Percentiles rank a stretch among this genome's conserved stretches.
These are phyloP conservation scores for Leccinum olivaceopallidum DNA, from an alignment of 768 basidiomycete genomes.

Conservation along the genomic window DNA sequence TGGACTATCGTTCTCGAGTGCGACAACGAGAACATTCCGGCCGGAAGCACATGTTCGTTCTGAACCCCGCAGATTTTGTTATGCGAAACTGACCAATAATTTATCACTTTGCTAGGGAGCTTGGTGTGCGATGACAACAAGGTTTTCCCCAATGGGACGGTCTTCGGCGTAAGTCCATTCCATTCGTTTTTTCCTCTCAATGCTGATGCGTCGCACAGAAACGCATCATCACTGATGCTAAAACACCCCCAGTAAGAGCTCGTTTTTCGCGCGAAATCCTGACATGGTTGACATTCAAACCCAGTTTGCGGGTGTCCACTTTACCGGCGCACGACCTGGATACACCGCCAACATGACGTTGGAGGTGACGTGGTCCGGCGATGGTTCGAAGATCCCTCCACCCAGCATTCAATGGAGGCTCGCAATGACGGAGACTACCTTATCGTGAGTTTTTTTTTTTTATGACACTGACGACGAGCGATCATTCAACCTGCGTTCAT, in stretches of 20 bases:
- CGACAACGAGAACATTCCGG: constrained; percentile 5
- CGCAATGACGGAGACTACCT: not conserved
- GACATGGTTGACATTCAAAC: not conserved
- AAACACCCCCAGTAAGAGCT: not conserved
- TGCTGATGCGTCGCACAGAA: not conserved
- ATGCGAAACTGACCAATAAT: not conserved
- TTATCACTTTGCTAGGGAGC: constrained; percentile 2
- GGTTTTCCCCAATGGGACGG: constrained; percentile 8
- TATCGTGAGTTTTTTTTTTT: not conserved
- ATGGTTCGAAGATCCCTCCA: not conserved
- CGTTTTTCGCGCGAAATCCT: not conserved
- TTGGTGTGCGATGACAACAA: constrained; percentile 6
- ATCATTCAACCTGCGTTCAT: not conserved
- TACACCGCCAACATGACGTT: not conserved
- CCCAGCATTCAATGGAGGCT: not conserved
- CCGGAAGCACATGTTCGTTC: constrained; percentile 7
- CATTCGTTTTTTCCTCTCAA: not conserved
- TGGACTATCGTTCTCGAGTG: constrained; percentile 16
- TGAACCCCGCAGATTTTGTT: too few relatives aligned
- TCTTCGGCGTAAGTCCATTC: constrained; percentile 4
- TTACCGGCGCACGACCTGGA: not conserved
- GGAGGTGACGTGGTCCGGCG: not conserved
- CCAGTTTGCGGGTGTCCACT: not conserved
- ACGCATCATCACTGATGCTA: not conserved
- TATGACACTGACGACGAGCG: not conserved